Base-by-base conservation (phyloP, 768 basidiomycete genomes). In the Aureoboletus auriporus region DNA sequence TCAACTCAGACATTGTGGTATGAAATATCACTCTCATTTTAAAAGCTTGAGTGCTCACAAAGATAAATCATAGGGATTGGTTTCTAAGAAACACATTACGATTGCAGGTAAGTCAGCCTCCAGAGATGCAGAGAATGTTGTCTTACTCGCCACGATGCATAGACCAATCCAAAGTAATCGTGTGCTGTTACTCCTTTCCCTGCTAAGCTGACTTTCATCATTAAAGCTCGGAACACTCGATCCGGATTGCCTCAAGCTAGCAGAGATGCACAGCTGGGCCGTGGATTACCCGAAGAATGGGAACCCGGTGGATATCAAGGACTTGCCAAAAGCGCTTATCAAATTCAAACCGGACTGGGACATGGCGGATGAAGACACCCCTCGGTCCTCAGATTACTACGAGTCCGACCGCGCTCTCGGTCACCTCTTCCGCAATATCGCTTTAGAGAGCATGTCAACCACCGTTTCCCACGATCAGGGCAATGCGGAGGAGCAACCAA, bases 211-310 rank as follows among this genome's bases (percentile, higher is more conserved):
- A 62, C 41, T 11, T 41, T 7, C 5, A 41, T 12, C 5, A 16
- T 13, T 11, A 8, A 53, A 88, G 84, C 64, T 75, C 4, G 89
- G 89, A 3, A 81, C 82, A 20, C 68, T 67, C 23, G 84, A 91
- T 54, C 56, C 63, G 1, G 60, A 68, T 39, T 91, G 90, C 62
- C 50, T 77, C 31, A 63, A 54, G 36, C 69, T 92, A 5, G 86
- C 88, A 4, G 67, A 70, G 43, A 63, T 89, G 84, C 59, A 51
- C 47, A 73, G 65, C 51, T 59, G 79, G 72, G 88, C 88, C 0
- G 88, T 91, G 5, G 89, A 90, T 58, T 91, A 87, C 61, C 81
- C 86, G 0, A 91, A 90, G 67, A 82, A 84, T 53, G 89, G 87
- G 8, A 77, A 77, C 33, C 76, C 80, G 2, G 84, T 88, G 23